Percentiles rank a stretch among this genome's conserved stretches.
Conservation (phyloP, 495 filamentous ascomycete genomes). For the Annulohypoxylon moriforme region DNA sequence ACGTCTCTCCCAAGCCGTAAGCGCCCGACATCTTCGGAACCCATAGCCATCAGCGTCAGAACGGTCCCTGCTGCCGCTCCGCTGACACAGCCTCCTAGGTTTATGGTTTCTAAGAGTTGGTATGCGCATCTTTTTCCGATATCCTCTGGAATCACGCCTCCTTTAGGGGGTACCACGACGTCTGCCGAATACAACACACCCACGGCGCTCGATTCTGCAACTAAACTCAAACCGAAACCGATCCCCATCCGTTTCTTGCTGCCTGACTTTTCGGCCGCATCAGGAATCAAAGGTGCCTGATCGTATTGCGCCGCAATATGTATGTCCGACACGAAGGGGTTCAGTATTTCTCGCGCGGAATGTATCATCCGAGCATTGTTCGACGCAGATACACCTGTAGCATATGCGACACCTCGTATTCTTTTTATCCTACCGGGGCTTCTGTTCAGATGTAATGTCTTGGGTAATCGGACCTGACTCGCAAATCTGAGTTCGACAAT, state of each 20-base stretch:
- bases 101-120: constrained; percentile 86
- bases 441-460: constrained; percentile 89
- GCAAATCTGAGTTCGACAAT: constrained; percentile 92
- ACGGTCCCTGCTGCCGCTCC: constrained; percentile 74
- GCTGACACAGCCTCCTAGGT: constrained; percentile 83
- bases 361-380: constrained; percentile 98
- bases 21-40: constrained; percentile 71
- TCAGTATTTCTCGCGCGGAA: constrained; percentile 85
- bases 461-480: constrained; percentile 90
- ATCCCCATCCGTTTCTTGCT: constrained; percentile 66
- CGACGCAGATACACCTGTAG: constrained; percentile 85
- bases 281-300: constrained; percentile 75
- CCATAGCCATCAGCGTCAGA: constrained; percentile 96
- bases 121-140: constrained; percentile 87
- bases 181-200: constrained; percentile 89
- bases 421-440: constrained; percentile 84
- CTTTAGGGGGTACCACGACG: constrained; percentile 79
- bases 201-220: constrained; percentile 86
- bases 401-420: constrained; percentile 92
- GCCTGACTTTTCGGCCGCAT: constrained; percentile 65
- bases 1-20: constrained; percentile 76
- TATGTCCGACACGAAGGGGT: constrained; percentile 84
- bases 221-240: constrained; percentile 89
- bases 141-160: constrained; percentile 88
- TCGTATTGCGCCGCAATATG: constrained; percentile 77